Evolutionary conservation across 2,329 filamentous ascomycete genomes (phyloP).

Genomic region (Pseudopithomyces chartarum): DNA sequence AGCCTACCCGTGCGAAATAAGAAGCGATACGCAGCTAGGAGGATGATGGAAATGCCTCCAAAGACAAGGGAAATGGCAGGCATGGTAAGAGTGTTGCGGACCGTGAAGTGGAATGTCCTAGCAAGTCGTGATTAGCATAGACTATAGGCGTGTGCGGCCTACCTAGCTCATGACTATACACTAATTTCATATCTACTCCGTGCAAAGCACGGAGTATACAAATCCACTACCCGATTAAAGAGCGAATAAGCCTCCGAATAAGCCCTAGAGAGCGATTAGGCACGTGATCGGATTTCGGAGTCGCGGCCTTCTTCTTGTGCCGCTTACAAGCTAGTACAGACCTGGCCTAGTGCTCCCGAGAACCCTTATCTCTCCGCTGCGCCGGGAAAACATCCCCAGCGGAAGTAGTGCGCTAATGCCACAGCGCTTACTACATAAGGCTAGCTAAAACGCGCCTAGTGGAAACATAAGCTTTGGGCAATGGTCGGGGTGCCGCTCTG

Average conservation of each 20-base stretch:
- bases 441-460: constrained; percentile 8
- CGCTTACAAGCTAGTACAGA: constrained; percentile 7
- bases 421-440: constrained; percentile 6
- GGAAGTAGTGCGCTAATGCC: constrained; percentile 3
- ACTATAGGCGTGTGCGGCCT: constrained; percentile 5
- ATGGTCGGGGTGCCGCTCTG: constrained; percentile 4
- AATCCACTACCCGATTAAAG: constrained; percentile 5
- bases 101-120: constrained; percentile 4
- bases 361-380: constrained; percentile 1
- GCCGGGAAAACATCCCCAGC: not conserved
- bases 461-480: constrained; percentile 6
- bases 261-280: constrained; percentile 5
- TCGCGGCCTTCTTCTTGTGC: constrained; percentile 8
- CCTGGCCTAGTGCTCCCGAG: constrained; percentile 4
- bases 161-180: constrained; percentile 5
- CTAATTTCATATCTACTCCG: constrained; percentile 5
- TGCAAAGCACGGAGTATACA: constrained; percentile 4
- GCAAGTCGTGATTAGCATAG: constrained; percentile 5
- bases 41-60: constrained; percentile 5
- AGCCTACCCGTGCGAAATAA: constrained; percentile 5
- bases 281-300: constrained; percentile 9
- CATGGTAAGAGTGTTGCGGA: constrained; percentile 4
- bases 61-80: constrained; percentile 5
- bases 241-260: constrained; percentile 9
- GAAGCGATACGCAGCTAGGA: constrained; percentile 5